Evolutionary conservation across 495 filamentous ascomycete genomes (phyloP).

Genomic region (Xylaria longipes): DNA sequence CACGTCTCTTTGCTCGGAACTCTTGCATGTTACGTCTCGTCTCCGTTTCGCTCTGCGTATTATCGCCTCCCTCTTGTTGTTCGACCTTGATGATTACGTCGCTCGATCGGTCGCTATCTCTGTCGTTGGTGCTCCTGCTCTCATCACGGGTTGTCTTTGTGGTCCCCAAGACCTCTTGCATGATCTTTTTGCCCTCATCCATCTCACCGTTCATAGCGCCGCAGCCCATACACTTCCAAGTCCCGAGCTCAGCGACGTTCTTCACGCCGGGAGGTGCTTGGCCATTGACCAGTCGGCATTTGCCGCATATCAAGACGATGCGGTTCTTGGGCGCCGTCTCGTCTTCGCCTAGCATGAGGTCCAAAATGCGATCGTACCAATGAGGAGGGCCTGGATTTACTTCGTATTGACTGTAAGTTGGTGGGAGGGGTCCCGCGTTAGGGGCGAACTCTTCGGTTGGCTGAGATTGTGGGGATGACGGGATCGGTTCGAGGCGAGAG

Average conservation of each 20-base stretch:
- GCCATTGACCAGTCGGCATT: constrained; percentile 91
- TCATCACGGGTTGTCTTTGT: constrained; percentile 24
- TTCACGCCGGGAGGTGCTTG: constrained; percentile 90
- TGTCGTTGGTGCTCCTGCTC: constrained; percentile 38
- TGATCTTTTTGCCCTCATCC: constrained; percentile 68
- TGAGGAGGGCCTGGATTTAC: constrained; percentile 58
- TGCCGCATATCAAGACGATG: constrained; percentile 81
- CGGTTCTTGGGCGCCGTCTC: constrained; percentile 92
- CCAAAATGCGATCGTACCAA: constrained; percentile 95
- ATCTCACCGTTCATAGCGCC: constrained; percentile 83
- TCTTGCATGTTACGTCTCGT: constrained; percentile 17
- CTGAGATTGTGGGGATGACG: constrained; percentile 34
- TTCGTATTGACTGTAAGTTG: constrained; percentile 46
- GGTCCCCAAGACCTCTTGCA: constrained; percentile 54
- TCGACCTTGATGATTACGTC: constrained; percentile 50
- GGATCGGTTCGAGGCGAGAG: not conserved
- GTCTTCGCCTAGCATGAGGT: constrained; percentile 92
- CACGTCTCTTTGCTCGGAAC: constrained; percentile 31
- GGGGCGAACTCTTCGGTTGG: constrained; percentile 61
- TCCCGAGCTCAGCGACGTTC: constrained; percentile 78
- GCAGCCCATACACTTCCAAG: constrained; percentile 89
- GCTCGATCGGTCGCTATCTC: constrained; percentile 42
- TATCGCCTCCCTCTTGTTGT: constrained; percentile 42
- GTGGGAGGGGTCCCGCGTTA: constrained; percentile 61
- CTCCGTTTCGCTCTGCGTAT: constrained; percentile 30